These are phyloP conservation scores for Cladosporium phlei DNA, from an alignment of 2,329 filamentous ascomycete species.

Conservation along the genomic window DNA sequence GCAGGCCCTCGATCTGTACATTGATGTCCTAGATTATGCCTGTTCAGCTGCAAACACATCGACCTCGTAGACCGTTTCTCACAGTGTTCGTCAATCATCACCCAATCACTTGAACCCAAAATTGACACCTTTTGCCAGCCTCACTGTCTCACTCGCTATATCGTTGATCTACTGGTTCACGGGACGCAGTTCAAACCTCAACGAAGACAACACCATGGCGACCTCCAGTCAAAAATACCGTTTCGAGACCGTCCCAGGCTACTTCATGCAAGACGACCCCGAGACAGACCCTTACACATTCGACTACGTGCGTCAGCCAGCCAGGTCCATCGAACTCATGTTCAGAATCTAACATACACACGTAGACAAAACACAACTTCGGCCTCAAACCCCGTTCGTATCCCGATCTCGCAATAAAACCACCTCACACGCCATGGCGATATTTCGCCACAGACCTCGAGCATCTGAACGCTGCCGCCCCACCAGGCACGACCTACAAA, in stretches of 20 bases:
- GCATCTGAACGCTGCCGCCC: slow-evolving; percentile 45
- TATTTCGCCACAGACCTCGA: slow-evolving; percentile 57
- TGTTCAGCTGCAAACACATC: not conserved
- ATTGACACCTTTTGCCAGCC: not conserved
- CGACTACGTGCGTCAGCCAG: slow-evolving; percentile 40
- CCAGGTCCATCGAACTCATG: not conserved
- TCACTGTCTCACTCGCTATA: slow-evolving; percentile 1
- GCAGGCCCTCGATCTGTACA: too few relatives aligned
- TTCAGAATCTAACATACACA: not conserved
- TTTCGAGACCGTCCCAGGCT: slow-evolving; percentile 40
- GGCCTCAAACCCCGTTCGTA: slow-evolving; percentile 47
- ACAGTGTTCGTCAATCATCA: not conserved
- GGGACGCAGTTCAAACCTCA: not conserved
- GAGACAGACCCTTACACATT: slow-evolving; percentile 44
- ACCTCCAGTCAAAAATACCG: slow-evolving; percentile 14
- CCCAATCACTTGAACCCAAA: not conserved
- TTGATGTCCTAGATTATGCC: slow-evolving; percentile 3
- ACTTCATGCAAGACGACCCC: slow-evolving; percentile 49
- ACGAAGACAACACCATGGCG: slow-evolving; percentile 13
- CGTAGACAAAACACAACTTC: slow-evolving; percentile 34
- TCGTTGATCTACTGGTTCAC: slow-evolving; percentile 7
- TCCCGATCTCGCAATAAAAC: slow-evolving; percentile 33
- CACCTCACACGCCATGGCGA: slow-evolving; percentile 57
- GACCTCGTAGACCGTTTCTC: not conserved
- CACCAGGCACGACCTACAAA: slow-evolving; percentile 54